Percentiles rank a stretch among this genome's conserved stretches.
Conservation (phyloP, 441 rosid species). For the Monsonia emarginata region DNA sequence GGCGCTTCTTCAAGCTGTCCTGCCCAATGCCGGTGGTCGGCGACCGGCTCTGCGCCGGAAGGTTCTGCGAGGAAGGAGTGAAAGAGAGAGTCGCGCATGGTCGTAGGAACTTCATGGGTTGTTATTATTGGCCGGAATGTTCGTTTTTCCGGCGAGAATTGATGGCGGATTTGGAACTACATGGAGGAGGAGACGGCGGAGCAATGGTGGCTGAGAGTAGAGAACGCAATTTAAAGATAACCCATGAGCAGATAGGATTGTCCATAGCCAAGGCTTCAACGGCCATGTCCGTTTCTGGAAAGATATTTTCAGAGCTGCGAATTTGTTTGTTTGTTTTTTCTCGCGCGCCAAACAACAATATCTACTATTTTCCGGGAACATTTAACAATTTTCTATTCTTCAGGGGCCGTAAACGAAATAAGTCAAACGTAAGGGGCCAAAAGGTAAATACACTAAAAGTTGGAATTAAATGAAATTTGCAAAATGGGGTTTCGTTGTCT, state of each 20-base stretch:
- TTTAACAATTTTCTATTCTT: not conserved
- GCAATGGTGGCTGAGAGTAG: not conserved
- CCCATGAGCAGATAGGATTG: conserved; percentile 2
- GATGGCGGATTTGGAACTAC: not conserved
- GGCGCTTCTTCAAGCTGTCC: conserved; percentile 1
- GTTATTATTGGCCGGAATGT: not conserved
- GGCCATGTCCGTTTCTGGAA: not conserved
- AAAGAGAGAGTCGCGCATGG: conserved; percentile 13
- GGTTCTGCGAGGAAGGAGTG: conserved; percentile 9
- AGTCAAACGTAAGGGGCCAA: not conserved
- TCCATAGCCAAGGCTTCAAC: not conserved
- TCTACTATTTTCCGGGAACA: not conserved
- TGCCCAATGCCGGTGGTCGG: not conserved
- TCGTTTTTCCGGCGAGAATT: conserved; percentile 3
- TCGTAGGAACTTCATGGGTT: conserved; percentile 15
- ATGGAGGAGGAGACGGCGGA: conserved; percentile 2
- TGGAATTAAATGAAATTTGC: no score
- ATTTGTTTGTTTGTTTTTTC: not conserved
- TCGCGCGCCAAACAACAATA: not conserved
- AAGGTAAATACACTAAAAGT: no score
- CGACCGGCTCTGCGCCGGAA: conserved; percentile 2
- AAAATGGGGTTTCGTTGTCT: no score
- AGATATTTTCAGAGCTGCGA: not conserved
- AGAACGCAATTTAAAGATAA: not conserved
- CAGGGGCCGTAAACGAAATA: not conserved